Conservation (phyloP, 106 monocot genomes). For the Allium fistulosum region DNA sequence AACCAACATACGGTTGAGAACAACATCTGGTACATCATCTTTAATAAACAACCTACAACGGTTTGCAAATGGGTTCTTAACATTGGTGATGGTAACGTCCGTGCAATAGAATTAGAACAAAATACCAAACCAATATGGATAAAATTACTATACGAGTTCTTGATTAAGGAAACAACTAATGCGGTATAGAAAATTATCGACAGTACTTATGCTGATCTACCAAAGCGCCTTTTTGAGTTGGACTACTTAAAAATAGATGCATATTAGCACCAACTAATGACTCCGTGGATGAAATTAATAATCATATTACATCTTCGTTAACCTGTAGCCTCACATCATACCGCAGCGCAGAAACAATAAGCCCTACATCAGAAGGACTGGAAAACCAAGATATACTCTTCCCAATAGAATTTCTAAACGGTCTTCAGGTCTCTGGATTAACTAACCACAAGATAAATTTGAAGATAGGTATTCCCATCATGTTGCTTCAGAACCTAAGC, state of each 20-base stretch:
- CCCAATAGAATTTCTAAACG: slow-evolving; percentile 7
- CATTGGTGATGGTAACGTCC: slow-evolving; percentile 11
- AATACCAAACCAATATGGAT: neutral
- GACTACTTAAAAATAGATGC: neutral
- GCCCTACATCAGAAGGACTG: neutral
- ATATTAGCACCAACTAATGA: neutral
- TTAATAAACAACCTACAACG: neutral
- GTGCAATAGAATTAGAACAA: neutral
- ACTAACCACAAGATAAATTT: neutral
- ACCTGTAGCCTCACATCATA: neutral
- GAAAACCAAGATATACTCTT: neutral
- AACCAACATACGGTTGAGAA: slow-evolving; percentile 8
- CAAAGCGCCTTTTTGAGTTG: too few species aligned
- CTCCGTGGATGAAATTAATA: neutral
- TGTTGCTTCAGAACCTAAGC: slow-evolving; percentile 9
- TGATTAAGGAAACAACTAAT: too few species aligned
- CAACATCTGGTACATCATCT: neutral
- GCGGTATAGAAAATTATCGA: neutral
- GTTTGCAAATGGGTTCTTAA: neutral
- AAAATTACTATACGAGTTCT: too few species aligned
- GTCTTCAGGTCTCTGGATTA: neutral
- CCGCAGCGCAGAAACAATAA: neutral
- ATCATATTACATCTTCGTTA: neutral
- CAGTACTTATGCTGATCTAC: too few species aligned
- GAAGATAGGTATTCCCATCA: slow-evolving; percentile 8